These are phyloP conservation scores for Auriscalpium microsporum DNA, from an alignment of 768 basidiomycete genomes.

Conservation along the genomic window DNA sequence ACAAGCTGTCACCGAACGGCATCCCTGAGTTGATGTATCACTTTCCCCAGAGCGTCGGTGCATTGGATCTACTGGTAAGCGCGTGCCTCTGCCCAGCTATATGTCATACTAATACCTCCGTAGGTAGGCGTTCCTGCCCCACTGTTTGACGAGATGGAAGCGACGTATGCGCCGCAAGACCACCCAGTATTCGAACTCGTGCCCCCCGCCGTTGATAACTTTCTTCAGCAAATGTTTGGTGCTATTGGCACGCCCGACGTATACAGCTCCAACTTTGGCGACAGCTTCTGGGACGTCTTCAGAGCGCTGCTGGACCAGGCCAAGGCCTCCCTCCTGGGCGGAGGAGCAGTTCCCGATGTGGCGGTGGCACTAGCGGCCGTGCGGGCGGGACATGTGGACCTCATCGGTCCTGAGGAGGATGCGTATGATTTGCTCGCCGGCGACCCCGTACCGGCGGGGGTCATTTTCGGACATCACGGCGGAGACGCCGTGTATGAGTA, in stretches of 20 bases:
- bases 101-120: conserved; percentile 7
- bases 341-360: too few relatives aligned
- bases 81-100: too few relatives aligned
- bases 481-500: too few relatives aligned
- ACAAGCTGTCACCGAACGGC: conserved; percentile 34
- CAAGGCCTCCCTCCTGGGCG: too few relatives aligned
- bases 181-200: conserved; percentile 29
- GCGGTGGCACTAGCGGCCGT: too few relatives aligned
- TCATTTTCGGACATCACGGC: too few relatives aligned
- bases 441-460: too few relatives aligned
- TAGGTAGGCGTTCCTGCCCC: conserved; percentile 16
- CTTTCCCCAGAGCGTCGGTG: conserved; percentile 13
- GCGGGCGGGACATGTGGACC: too few relatives aligned
- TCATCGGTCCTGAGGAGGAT: too few relatives aligned
- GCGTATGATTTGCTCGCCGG: too few relatives aligned
- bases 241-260: not conserved
- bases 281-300: not conserved
- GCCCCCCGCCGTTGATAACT: conserved; percentile 13
- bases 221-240: not conserved
- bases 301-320: too few relatives aligned
- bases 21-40: conserved; percentile 27
- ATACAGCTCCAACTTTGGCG: not conserved
- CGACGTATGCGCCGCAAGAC: conserved; percentile 23
- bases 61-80: not conserved
- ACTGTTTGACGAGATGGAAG: conserved; percentile 15